Base-by-base conservation (phyloP, 164 flowering plant genomes). In the Cinnamomum micranthum region DNA sequence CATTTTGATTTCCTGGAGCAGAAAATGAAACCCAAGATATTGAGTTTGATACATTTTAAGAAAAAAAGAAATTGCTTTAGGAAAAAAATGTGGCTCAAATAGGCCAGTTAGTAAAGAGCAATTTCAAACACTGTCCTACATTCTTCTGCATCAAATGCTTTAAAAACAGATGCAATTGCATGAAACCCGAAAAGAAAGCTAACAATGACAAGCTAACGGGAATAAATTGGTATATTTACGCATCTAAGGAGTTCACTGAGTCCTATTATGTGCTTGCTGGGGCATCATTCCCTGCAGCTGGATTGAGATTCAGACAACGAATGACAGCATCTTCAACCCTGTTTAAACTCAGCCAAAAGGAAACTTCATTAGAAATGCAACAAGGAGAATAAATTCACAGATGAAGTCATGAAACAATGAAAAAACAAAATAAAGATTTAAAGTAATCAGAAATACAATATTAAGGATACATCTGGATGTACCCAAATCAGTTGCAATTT, bases 301-400 rank as follows among this genome's bases (percentile, higher is more conserved):
- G 81, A 82, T 90, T 92, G 80, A 97, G 94, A 79, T 92, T 94
- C 80, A 94, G 80, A 81, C 92, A 94, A 10, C 90, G 96, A 70
- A 89, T 85, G 35, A 92, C 93, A 74, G 97, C 95, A 88, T 94
- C 98, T 75, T 94, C 97, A 75, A 88, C 87, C 98, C 98, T 94
- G 74, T 47, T 47, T 65, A 24, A 71, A 62, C 52, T 63, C 62
- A 71, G 52, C n/a, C 50, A 58, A 73, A 71, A 27, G 69, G 19
- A 28, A 52, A 62, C 28, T n/a, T 33, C 19, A 41, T 76, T n/a
- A 52, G 19, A 52, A 52, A 14, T 52, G 59, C 59, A 31, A 31
- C 35, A 31, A 4, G 6, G 35, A 31, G 35, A 31, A 31, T 5
- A 4, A 31, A 52, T 52, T 13, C 59, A 52, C 59, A 14, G 19